Conservation (phyloP, 1,284 basidiomycete genomes). For the Trametes hirsuta region DNA sequence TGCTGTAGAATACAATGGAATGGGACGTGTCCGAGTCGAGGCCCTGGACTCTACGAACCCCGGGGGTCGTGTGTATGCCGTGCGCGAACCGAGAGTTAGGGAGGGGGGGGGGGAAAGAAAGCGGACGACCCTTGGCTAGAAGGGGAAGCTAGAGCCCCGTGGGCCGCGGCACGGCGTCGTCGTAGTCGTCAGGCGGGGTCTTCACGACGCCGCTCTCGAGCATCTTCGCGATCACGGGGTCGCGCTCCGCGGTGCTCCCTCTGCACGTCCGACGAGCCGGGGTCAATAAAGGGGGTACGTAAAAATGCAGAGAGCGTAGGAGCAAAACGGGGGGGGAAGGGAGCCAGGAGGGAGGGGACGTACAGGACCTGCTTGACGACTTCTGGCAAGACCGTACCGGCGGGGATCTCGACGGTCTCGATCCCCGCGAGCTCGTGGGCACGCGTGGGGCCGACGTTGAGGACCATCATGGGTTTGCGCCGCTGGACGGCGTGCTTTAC, state of each 20-base stretch:
- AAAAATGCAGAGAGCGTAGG: neutral
- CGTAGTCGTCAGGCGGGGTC: slow-evolving; percentile 48
- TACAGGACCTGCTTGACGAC: slow-evolving; percentile 62
- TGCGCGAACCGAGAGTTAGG: neutral
- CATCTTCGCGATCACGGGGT: slow-evolving; percentile 51
- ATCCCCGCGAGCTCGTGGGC: slow-evolving; percentile 76
- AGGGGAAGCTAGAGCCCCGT: slow-evolving; percentile 11
- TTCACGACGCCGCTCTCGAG: slow-evolving; percentile 56
- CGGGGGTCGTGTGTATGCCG: no score
- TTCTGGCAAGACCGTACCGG: slow-evolving; percentile 69
- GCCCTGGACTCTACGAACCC: no score
- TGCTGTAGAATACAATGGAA: neutral
- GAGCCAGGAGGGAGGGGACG: slow-evolving; percentile 29
- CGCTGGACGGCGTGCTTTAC: slow-evolving; percentile 79
- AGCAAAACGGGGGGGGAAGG: neutral
- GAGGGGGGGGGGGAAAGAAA: neutral
- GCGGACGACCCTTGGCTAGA: no score
- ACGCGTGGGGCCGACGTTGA: slow-evolving; percentile 87
- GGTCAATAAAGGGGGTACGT: neutral
- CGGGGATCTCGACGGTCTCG: slow-evolving; percentile 77
- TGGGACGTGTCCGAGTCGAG: neutral
- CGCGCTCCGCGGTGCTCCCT: slow-evolving; percentile 41
- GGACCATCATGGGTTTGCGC: slow-evolving; percentile 75
- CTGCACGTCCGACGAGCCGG: slow-evolving; percentile 31
- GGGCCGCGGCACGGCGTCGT: slow-evolving; percentile 29